Evolutionary conservation across 768 basidiomycete genomes (phyloP).

Genomic region (Psilocybe cubensis): DNA sequence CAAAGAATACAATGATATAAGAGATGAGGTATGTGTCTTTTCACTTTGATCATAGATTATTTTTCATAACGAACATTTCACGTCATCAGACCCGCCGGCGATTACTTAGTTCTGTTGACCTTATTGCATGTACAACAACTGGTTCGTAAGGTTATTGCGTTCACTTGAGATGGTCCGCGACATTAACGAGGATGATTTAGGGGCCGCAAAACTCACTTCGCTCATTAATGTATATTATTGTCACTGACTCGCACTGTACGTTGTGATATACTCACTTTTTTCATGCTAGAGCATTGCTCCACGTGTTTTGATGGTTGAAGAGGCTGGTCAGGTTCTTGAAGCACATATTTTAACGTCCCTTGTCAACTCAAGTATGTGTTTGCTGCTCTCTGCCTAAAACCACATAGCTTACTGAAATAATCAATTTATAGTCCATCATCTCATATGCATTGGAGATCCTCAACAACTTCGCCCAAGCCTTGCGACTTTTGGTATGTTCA

Average conservation of each 20-base stretch:
- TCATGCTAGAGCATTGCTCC: conserved; percentile 55
- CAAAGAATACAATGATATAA: conserved; percentile 45
- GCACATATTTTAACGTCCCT: conserved; percentile 71
- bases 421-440: conserved; percentile 52
- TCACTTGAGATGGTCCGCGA: neutral
- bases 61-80: no score
- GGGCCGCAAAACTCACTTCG: conserved; percentile 15
- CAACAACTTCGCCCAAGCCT: conserved; percentile 72
- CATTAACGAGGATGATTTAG: neutral
- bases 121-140: conserved; percentile 80
- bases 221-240: conserved; percentile 7
- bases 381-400: neutral
- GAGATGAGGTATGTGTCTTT: conserved; percentile 52
- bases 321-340: conserved; percentile 83
- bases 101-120: conserved; percentile 54
- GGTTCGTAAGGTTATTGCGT: conserved; percentile 38
- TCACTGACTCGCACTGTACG: neutral
- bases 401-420: neutral
- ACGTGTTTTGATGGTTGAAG: conserved; percentile 71
- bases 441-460: conserved; percentile 82
- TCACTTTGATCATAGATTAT: neutral
- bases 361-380: conserved; percentile 44
- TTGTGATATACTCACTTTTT: neutral
- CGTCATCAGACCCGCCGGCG: conserved; percentile 52
- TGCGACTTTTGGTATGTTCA: conserved; percentile 54